A percentile compares a stretch with the other conserved stretches of the same genome.
Conservation (phyloP, 352 stramenopile genomes). For the Phytopythium kandeliae region DNA sequence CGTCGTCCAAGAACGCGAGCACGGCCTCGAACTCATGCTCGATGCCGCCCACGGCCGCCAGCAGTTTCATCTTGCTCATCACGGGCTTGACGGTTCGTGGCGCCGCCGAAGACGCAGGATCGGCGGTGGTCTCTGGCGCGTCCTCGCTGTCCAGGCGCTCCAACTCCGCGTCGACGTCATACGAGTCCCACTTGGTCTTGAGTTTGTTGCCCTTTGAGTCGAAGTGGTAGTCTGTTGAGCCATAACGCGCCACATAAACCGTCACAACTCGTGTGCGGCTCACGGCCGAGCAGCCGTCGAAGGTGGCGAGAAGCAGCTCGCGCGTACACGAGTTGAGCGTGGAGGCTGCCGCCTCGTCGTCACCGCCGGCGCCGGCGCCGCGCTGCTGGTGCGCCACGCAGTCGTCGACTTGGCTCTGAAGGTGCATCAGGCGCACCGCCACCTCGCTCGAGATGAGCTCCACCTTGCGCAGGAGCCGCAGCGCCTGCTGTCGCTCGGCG, state of each 20-base stretch:
- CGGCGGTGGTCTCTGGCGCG: neutral
- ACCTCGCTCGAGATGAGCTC: slow-evolving; percentile 69
- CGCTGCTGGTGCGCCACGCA: slow-evolving; percentile 37
- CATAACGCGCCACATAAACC: no score
- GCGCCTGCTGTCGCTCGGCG: slow-evolving; percentile 32
- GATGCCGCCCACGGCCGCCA: slow-evolving; percentile 36
- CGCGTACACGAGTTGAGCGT: slow-evolving; percentile 65
- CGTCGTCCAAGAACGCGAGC: slow-evolving; percentile 67
- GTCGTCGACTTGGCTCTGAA: slow-evolving; percentile 66
- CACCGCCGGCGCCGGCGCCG: slow-evolving; percentile 19
- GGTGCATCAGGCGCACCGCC: slow-evolving; percentile 47
- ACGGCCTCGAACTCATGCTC: slow-evolving; percentile 78
- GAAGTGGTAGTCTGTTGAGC: slow-evolving; percentile 70
- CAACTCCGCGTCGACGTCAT: slow-evolving; percentile 75
- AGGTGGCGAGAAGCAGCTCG: neutral
- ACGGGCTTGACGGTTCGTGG: slow-evolving; percentile 3
- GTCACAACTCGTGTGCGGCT: no score
- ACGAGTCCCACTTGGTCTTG: slow-evolving; percentile 83
- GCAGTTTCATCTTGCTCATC: slow-evolving; percentile 37
- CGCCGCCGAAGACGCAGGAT: slow-evolving; percentile 6
- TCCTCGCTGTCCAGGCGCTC: slow-evolving; percentile 61
- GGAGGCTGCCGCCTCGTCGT: slow-evolving; percentile 20
- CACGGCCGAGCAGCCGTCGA: no score
- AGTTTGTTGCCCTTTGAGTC: slow-evolving; percentile 83
- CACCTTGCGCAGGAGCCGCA: slow-evolving; percentile 69